These are phyloP conservation scores for Medicago arabica DNA, from an alignment of 306 rosid species.

Conservation along the genomic window DNA sequence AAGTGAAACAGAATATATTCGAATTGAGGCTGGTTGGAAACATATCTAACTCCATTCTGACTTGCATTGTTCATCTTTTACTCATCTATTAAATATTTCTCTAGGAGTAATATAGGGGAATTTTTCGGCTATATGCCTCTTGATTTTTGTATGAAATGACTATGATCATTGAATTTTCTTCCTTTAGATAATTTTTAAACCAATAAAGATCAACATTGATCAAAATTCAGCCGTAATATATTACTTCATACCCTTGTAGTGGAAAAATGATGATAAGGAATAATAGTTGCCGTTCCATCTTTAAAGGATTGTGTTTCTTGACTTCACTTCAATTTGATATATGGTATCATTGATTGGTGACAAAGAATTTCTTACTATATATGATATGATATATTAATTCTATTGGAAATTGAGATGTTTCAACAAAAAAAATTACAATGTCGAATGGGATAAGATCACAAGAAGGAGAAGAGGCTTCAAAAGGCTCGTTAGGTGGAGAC, in stretches of 20 bases:
- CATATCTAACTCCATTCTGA: slow-evolving; percentile 54
- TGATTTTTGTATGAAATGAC: neutral
- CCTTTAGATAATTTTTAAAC: slow-evolving; percentile 8
- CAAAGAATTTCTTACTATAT: neutral
- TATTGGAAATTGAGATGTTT: neutral
- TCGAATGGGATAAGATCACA: no score
- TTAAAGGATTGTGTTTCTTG: slow-evolving; percentile 6
- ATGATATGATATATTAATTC: neutral
- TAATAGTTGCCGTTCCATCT: neutral
- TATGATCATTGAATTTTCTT: slow-evolving; percentile 32
- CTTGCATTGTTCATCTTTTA: slow-evolving; percentile 26
- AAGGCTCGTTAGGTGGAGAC: no score
- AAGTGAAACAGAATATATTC: slow-evolving; percentile 39
- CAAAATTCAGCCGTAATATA: no score
- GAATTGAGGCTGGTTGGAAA: slow-evolving; percentile 43
- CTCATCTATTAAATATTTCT: slow-evolving; percentile 6
- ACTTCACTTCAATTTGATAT: neutral
- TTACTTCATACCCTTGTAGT: neutral
- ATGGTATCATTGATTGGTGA: neutral
- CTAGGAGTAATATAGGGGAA: slow-evolving; percentile 41
- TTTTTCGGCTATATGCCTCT: slow-evolving; percentile 25
- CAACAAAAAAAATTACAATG: no score
- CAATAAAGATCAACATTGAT: neutral
- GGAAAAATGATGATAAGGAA: neutral
- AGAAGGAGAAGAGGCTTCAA: no score